Evolutionary conservation across 805 yeast species (phyloP).

Genomic region (Barnettozyma sp.): DNA sequence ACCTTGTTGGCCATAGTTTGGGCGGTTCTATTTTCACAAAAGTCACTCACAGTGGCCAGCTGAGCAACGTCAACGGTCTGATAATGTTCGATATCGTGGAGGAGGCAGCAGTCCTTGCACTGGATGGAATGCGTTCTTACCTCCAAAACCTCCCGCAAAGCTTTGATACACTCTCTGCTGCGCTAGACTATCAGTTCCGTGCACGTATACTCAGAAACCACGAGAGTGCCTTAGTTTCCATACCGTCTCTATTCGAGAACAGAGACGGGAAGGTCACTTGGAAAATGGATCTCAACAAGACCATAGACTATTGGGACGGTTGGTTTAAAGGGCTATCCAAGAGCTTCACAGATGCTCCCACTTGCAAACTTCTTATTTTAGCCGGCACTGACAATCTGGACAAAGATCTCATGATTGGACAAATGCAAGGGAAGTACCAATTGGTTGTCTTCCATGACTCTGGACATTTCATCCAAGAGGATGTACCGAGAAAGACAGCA

Average conservation of each 20-base stretch:
- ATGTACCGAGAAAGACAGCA: constrained; percentile 65
- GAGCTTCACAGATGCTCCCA: constrained; percentile 39
- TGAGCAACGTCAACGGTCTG: constrained; percentile 49
- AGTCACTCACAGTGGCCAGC: constrained; percentile 29
- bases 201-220: constrained; percentile 44
- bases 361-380: constrained; percentile 66
- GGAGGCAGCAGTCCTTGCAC: constrained; percentile 75
- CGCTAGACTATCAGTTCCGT: constrained; percentile 78
- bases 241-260: constrained; percentile 54
- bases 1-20: constrained; percentile 81
- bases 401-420: constrained; percentile 82
- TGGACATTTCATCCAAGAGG: constrained; percentile 97
- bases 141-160: constrained; percentile 54
- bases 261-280: constrained; percentile 37
- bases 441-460: constrained; percentile 71
- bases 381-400: constrained; percentile 91
- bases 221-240: constrained; percentile 65
- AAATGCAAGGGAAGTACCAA: constrained; percentile 97
- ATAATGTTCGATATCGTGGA: constrained; percentile 88
- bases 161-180: constrained; percentile 48
- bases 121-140: constrained; percentile 60
- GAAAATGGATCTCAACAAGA: constrained; percentile 55
- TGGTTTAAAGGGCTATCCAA: constrained; percentile 77
- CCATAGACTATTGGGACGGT: constrained; percentile 65
- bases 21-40: constrained; percentile 83